phyloP scores from a whole-genome alignment of 2,329 filamentous ascomycete genomes.

The Pleurostoma richardsiae region DNA sequence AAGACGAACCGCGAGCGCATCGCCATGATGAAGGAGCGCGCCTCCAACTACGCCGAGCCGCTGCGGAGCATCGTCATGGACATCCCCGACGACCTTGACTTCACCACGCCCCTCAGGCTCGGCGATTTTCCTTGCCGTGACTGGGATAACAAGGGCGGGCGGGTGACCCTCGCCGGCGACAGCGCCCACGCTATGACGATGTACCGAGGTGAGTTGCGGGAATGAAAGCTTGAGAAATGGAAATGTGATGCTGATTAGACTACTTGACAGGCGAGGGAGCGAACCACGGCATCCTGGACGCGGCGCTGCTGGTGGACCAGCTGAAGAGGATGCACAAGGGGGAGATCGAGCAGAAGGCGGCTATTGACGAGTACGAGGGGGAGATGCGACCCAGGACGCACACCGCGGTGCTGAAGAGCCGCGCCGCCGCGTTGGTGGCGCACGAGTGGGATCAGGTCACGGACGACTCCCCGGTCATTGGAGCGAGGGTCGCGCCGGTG shows the following conservation, averaged over 20 bases:
- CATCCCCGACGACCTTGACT: slow-evolving; percentile 33
- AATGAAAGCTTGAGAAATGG: background rate
- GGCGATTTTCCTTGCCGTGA: slow-evolving; percentile 28
- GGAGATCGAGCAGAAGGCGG: slow-evolving; percentile 1
- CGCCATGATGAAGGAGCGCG: slow-evolving; percentile 31
- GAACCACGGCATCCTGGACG: slow-evolving; percentile 35
- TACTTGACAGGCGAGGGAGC: slow-evolving; percentile 24
- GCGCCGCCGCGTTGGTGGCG: slow-evolving; percentile 5
- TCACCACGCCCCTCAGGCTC: slow-evolving; percentile 25
- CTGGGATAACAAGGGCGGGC: slow-evolving; percentile 36
- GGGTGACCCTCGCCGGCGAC: slow-evolving; percentile 45
- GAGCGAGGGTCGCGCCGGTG: background rate
- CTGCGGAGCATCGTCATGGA: slow-evolving; percentile 34
- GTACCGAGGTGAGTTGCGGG: slow-evolving; percentile 25
- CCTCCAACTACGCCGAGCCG: slow-evolving; percentile 24
- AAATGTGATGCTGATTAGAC: too few species aligned
- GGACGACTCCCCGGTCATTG: slow-evolving; percentile 4
- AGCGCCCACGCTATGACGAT: slow-evolving; percentile 56
- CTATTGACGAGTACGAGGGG: slow-evolving; percentile 5
- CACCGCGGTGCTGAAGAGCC: slow-evolving; percentile 4
- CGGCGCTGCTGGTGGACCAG: slow-evolving; percentile 19
- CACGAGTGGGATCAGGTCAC: slow-evolving; percentile 6
- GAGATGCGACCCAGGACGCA: slow-evolving; percentile 5
- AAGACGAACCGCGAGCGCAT: slow-evolving; percentile 23
- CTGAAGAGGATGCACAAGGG: slow-evolving; percentile 13